Percentiles rank a stretch among this genome's conserved stretches.
phyloP scores from a whole-genome alignment of 192 early-diverging fungal species.

The Allomyces arbusculus region DNA sequence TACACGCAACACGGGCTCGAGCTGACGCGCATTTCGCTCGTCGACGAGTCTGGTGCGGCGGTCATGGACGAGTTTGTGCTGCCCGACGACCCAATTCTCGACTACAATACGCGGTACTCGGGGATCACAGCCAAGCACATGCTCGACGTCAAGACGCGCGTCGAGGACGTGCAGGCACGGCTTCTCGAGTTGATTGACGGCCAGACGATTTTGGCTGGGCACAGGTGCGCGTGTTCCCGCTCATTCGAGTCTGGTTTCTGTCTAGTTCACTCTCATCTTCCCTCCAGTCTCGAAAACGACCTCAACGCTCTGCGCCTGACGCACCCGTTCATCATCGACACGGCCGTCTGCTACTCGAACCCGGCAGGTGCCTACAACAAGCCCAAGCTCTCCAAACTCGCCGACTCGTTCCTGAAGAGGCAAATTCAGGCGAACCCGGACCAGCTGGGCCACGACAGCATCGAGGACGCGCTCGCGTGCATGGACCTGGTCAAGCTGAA shows the following conservation, averaged over 20 bases:
- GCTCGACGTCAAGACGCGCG: conserved; percentile 12
- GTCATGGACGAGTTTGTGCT: conserved; percentile 27
- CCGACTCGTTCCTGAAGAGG: conserved; percentile 24
- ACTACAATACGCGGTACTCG: conserved; percentile 32
- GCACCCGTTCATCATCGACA: conserved; percentile 43
- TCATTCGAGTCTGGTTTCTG: not conserved
- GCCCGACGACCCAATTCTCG: conserved; percentile 25
- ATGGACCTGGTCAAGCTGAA: conserved; percentile 42
- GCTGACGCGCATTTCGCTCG: conserved; percentile 28
- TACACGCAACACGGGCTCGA: conserved; percentile 15
- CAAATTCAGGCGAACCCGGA: conserved; percentile 25
- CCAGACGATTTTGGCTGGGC: conserved; percentile 27
- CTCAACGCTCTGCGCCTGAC: conserved; percentile 35
- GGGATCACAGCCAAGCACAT: conserved; percentile 29
- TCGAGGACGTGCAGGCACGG: conserved; percentile 23
- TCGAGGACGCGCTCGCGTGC: conserved; percentile 43
- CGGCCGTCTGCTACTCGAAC: conserved; percentile 32
- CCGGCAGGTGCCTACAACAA: conserved; percentile 24
- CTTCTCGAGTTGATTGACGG: conserved; percentile 18
- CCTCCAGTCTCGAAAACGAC: conserved; percentile 35
- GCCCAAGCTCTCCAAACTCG: conserved; percentile 28
- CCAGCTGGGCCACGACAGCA: conserved; percentile 39
- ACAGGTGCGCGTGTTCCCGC: conserved; percentile 2
- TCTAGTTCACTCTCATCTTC: not conserved
- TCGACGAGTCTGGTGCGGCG: conserved; percentile 14